Conservation (phyloP, 208 protist species). For the Wallacemonas sp. region DNA sequence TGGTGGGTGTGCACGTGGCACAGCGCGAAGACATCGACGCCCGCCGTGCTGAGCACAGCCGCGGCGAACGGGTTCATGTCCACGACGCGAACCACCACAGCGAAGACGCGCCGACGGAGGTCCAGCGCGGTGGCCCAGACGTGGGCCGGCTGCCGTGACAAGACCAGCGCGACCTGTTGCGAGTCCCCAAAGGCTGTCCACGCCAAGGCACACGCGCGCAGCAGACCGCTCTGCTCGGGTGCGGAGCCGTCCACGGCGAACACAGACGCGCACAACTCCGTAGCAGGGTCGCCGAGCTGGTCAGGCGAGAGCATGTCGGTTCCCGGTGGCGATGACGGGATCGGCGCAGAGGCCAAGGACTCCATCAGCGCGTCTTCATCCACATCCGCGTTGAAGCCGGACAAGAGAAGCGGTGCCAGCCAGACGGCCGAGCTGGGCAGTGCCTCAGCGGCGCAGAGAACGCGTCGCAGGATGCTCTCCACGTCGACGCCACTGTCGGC, state of each 20-base stretch:
- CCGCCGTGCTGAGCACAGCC: not conserved
- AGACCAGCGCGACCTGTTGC: not conserved
- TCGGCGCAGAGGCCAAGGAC: not conserved
- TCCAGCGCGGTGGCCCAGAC: not conserved
- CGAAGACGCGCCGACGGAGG: not conserved
- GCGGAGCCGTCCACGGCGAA: not conserved
- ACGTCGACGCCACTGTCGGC: conserved; percentile 26
- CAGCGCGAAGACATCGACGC: conserved; percentile 9
- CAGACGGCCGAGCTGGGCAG: conserved; percentile 42
- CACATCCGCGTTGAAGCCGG: conserved; percentile 37
- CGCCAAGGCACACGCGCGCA: not conserved
- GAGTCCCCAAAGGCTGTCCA: not conserved
- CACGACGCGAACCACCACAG: not conserved
- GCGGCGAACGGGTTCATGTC: not conserved
- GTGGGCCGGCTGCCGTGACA: not conserved
- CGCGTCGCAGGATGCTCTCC: conserved; percentile 6
- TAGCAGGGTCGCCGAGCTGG: not conserved
- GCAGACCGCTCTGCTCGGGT: not conserved
- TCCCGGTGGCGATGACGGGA: no score
- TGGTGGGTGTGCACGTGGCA: not conserved
- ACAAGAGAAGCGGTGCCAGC: conserved; percentile 34
- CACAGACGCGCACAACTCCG: not conserved
- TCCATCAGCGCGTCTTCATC: conserved; percentile 36
- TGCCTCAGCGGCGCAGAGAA: conserved; percentile 14
- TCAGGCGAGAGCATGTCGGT: no score